These are phyloP conservation scores for Moesziomyces parantarcticus DNA, from an alignment of 1,284 basidiomycete species.

Conservation along the genomic window DNA sequence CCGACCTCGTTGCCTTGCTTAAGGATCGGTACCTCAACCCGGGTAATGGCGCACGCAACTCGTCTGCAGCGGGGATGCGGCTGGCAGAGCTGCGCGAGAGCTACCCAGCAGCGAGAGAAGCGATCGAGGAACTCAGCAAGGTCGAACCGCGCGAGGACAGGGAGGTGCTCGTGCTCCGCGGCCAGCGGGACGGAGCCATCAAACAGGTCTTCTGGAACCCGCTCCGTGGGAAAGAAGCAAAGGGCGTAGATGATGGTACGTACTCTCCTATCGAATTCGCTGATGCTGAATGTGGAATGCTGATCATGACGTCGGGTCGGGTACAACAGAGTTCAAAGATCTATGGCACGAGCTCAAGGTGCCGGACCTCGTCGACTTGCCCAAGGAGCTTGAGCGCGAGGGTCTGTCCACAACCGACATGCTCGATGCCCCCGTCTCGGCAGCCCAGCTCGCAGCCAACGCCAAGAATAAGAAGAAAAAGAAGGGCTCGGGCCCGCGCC, in stretches of 20 bases:
- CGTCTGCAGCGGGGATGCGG: constrained; percentile 74
- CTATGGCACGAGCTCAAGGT: constrained; percentile 86
- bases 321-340: constrained; percentile 79
- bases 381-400: constrained; percentile 76
- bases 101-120: constrained; percentile 79
- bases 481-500: constrained; percentile 49
- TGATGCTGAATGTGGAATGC: neutral
- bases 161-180: constrained; percentile 84
- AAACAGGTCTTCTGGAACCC: constrained; percentile 90
- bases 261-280: neutral
- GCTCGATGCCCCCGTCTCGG: constrained; percentile 51
- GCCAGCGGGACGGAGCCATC: constrained; percentile 78
- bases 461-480: constrained; percentile 54
- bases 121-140: constrained; percentile 58
- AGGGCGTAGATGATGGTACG: constrained; percentile 81
- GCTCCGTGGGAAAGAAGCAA: constrained; percentile 79
- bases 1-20: constrained; percentile 81
- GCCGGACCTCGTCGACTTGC: constrained; percentile 83
- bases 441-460: constrained; percentile 29
- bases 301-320: neutral
- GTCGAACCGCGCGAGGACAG: constrained; percentile 76
- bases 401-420: constrained; percentile 58
- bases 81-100: constrained; percentile 85
- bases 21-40: constrained; percentile 55
- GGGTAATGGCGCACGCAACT: constrained; percentile 33